Evolutionary conservation across 108 stramenopile genomes (phyloP), one percentile per base, ranked within the genome.

Genomic region (Fragilariopsis cylindrus): DNA sequence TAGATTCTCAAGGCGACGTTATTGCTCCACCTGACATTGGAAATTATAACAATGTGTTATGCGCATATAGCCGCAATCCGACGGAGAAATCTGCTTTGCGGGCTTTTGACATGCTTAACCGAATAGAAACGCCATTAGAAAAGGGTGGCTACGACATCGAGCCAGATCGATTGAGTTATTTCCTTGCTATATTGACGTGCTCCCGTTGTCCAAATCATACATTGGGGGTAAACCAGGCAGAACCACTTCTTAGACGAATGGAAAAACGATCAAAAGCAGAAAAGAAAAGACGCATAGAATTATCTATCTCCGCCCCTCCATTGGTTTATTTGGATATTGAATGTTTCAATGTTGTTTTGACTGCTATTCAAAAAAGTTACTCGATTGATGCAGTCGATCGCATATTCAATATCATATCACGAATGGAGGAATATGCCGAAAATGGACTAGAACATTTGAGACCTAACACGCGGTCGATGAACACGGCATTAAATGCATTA

Each of bases 91-190:
- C 73, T 11, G 82, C 82, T 9, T 39, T 73, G n/a, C 55, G 50
- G 42, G 82, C 82, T 7, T 57, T 63, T 11, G 60, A 74, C 7
- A 60, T 86, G 42, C 57, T 86, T 1, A 16, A 21, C n/a, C 74
- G 48, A 60, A 86, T 86, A 76, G 81, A 81, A 52, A 12, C 40
- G 39, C 70, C 76, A 7, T 53, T 48, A n/a, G 19, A 67, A 42
- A 75, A 83, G 40, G 83, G 87, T 42, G 87, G 85, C 3, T 86
- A 85, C 67, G 86, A 84, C 16, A 87, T 89, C 3, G 81, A 85
- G 68, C 92, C 89, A 5, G 89, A 90, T 79, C 83, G 84, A 5
- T 62, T 90, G 42, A 90, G 85, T 46, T 92, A 92, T 68, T 76
- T 88, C 1, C 71, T 87, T 39, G 77, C 85, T 6, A 86, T 90